These are phyloP conservation scores for Pachysolen tannophilus DNA, from an alignment of 805 yeast genomes.

Conservation along the genomic window DNA sequence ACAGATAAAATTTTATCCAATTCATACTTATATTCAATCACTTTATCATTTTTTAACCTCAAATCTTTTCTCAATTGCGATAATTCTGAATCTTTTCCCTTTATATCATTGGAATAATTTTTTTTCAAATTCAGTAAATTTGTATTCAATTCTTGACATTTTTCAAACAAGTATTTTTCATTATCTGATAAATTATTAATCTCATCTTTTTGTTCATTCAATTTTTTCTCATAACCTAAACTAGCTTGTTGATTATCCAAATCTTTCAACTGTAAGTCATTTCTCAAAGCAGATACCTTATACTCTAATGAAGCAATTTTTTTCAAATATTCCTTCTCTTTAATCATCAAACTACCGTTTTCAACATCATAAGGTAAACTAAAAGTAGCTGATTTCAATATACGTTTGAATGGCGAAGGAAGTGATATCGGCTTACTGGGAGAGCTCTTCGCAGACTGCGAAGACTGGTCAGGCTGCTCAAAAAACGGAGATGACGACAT, in stretches of 20 bases:
- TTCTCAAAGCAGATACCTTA: neutral
- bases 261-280: neutral
- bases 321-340: neutral
- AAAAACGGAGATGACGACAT: too few species aligned
- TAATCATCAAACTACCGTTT: neutral
- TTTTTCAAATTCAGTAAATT: neutral
- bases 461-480: too few species aligned
- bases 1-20: neutral
- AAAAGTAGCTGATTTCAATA: neutral
- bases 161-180: neutral
- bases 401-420: neutral
- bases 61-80: neutral
- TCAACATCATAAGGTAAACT: neutral
- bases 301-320: neutral
- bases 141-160: neutral
- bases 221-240: neutral
- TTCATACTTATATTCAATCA: neutral
- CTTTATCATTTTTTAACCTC: neutral
- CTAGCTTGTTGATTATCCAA: neutral
- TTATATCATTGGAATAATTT: neutral
- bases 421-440: too few species aligned
- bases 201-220: neutral
- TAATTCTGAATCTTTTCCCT: neutral
- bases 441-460: too few species aligned
- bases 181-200: neutral